Evolutionary conservation across 192 early-diverging fungal species (phyloP).

Genomic region (Podila verticillata): DNA sequence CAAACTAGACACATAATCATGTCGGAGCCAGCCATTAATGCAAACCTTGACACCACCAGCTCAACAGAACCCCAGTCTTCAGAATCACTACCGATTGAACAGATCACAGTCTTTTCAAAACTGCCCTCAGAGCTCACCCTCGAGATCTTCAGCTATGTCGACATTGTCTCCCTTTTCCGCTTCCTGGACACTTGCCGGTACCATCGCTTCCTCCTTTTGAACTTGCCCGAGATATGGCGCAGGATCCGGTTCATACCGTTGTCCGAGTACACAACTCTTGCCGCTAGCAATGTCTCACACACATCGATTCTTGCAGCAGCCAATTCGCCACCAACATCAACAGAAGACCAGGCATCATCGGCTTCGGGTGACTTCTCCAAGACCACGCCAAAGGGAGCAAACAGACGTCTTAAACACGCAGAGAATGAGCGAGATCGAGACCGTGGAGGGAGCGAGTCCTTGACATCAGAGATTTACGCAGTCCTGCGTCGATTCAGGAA

Average conservation of each 20-base stretch:
- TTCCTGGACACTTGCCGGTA: slow-evolving; percentile 57
- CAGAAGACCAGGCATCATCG: not conserved
- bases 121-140: slow-evolving; percentile 55
- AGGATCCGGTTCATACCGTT: slow-evolving; percentile 51
- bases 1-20: no score
- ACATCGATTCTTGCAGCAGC: not conserved
- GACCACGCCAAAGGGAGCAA: not conserved
- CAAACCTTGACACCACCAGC: no score
- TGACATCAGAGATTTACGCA: slow-evolving; percentile 56
- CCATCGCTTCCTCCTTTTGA: slow-evolving; percentile 53
- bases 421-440: slow-evolving; percentile 51
- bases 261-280: slow-evolving; percentile 7
- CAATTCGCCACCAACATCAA: not conserved
- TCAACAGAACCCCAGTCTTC: no score
- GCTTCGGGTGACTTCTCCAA: not conserved
- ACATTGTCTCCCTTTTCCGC: slow-evolving; percentile 54
- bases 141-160: slow-evolving; percentile 51
- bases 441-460: slow-evolving; percentile 31
- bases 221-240: slow-evolving; percentile 52
- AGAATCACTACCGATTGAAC: not conserved
- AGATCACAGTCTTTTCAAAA: slow-evolving; percentile 9
- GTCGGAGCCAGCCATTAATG: no score
- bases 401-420: slow-evolving; percentile 24
- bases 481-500: slow-evolving; percentile 57
- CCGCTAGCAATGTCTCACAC: not conserved